Conservation (phyloP, 371 early-diverging fungal species). For the Batkoa obscura region DNA sequence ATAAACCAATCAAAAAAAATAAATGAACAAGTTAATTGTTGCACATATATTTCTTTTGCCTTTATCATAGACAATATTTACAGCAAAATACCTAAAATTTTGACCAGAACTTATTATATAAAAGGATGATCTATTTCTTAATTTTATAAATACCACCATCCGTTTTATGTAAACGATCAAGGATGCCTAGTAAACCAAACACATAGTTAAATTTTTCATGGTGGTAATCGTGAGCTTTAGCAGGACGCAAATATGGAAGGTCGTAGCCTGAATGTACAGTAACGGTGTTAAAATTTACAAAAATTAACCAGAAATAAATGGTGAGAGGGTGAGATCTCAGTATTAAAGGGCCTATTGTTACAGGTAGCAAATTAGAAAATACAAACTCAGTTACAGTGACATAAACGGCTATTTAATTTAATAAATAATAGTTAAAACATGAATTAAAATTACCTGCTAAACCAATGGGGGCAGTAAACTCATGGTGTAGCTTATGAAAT, state of each 20-base stretch:
- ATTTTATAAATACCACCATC: neutral
- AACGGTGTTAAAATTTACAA: slow-evolving; percentile 30
- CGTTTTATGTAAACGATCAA: slow-evolving; percentile 25
- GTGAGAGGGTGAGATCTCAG: slow-evolving; percentile 28
- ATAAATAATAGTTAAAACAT: neutral
- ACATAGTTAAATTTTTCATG: slow-evolving; percentile 41
- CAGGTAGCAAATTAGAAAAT: slow-evolving; percentile 24
- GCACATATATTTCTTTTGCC: no score
- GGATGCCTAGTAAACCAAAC: slow-evolving; percentile 25
- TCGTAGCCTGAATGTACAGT: slow-evolving; percentile 39
- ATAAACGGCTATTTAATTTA: slow-evolving; percentile 16
- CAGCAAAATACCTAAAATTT: no score
- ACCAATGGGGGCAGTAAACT: slow-evolving; percentile 34
- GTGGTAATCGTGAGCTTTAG: slow-evolving; percentile 42
- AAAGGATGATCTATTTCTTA: no score
- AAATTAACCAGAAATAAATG: slow-evolving; percentile 14
- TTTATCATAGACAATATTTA: no score
- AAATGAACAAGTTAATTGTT: no score
- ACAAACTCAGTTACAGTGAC: slow-evolving; percentile 33
- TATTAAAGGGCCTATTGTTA: slow-evolving; percentile 24
- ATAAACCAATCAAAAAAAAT: no score
- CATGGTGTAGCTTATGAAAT: slow-evolving; percentile 37
- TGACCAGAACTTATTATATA: no score
- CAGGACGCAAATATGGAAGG: slow-evolving; percentile 23
- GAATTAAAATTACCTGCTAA: slow-evolving; percentile 20